Evolutionary conservation across 345 rosid genomes (phyloP), one percentile per base, ranked within the genome.

Genomic region (Salix brachista): DNA sequence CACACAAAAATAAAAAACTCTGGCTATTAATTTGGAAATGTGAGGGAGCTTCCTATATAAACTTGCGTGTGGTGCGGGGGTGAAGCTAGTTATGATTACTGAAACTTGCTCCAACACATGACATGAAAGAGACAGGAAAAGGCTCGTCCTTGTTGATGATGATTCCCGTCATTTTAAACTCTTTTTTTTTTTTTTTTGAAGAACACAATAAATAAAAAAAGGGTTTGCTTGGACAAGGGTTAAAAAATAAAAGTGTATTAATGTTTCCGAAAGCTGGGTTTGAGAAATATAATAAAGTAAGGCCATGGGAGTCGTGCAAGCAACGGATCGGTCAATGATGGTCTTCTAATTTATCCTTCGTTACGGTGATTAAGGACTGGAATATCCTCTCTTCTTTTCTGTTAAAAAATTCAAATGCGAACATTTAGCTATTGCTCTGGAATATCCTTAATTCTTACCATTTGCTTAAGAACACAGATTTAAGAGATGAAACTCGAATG

Each of bases 301-400:
- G 52, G 77, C 65, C 23, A 42, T 78, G 88, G 88, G 86, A 84
- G 61, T 84, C 86, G 90, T 90, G 89, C 71, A 82, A 70, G 71
- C 78, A 78, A 87, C 87, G 88, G 87, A 84, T 84, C 80, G 71
- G 70, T 75, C 83, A 74, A 75, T 77, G 66, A 80, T 81, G 60
- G 75, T 39, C 68, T 71, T 41, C 78, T 56, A 28, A 75, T 69
- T 76, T 71, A 16, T 34, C 46, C 42, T 34, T 36, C 37, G 37
- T 36, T 36, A 5, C 37, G 46, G 46, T 42, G 13, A 42, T 42
- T 3, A 42, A 42, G 46, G 67, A 14, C n/a, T 28, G 12, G 23
- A 71, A 42, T 32, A 30, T 66, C 14, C 10, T 77, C 74, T 65
- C 61, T 39, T 23, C 23, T 32, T 44, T 16, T 65, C 34, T 34